Evolutionary conservation across 2,329 filamentous ascomycete species (phyloP).

Genomic region (Cladosporium sp.): DNA sequence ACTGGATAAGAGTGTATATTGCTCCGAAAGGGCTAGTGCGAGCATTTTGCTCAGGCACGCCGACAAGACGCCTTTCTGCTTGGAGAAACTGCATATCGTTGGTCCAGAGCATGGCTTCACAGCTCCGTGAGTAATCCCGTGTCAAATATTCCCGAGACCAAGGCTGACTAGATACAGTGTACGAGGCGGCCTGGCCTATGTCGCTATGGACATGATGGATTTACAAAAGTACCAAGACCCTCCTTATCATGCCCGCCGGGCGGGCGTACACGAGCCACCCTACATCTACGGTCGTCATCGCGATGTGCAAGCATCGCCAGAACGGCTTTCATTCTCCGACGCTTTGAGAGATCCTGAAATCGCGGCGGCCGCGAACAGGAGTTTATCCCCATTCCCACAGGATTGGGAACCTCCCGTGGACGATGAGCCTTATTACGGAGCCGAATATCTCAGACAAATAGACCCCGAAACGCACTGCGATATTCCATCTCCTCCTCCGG

Average conservation of each 20-base stretch:
- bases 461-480: conserved; percentile 27
- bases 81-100: conserved; percentile 85
- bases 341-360: conserved; percentile 29
- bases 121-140: conserved; percentile 65
- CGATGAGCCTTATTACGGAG: conserved; percentile 18
- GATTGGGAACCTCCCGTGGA: conserved; percentile 17
- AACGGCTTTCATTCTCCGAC: conserved; percentile 28
- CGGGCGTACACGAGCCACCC: conserved; percentile 23
- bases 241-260: conserved; percentile 23
- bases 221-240: conserved; percentile 50
- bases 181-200: conserved; percentile 87
- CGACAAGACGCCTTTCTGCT: conserved; percentile 72
- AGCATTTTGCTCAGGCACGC: conserved; percentile 83
- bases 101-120: conserved; percentile 78
- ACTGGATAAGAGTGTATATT: conserved; percentile 82
- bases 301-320: conserved; percentile 22
- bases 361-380: conserved; percentile 17
- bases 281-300: conserved; percentile 23
- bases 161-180: conserved; percentile 52
- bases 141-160: background rate
- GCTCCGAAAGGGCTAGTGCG: conserved; percentile 80
- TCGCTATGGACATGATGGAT: conserved; percentile 80
- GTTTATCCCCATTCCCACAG: conserved; percentile 3
- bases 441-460: conserved; percentile 18
- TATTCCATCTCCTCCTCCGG: conserved; percentile 18